These are phyloP conservation scores for Telopea speciosissima DNA, from an alignment of 177 flowering plant species.

Conservation along the genomic window DNA sequence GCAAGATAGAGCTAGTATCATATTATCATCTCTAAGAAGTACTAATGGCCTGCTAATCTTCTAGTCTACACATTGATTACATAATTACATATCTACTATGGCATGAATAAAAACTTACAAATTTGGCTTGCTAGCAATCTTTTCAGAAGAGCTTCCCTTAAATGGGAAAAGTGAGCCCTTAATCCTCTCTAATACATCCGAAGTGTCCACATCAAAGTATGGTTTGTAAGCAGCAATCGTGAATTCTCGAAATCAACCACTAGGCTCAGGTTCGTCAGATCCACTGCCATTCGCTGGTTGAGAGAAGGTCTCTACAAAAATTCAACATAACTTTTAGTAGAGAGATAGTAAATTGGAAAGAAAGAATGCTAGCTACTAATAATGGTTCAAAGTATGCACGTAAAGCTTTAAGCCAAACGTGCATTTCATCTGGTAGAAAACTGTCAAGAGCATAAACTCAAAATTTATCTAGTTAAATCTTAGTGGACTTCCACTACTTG, in stretches of 20 bases:
- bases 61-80: not conserved
- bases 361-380: not conserved
- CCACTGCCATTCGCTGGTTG: constrained; percentile 47
- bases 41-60: not conserved
- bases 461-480: too few species aligned
- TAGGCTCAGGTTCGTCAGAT: constrained; percentile 58
- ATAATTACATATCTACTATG: not conserved
- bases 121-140: constrained; percentile 73
- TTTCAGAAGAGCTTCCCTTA: constrained; percentile 77
- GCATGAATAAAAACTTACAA: constrained; percentile 47
- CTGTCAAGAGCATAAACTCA: too few species aligned
- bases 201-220: constrained; percentile 94
- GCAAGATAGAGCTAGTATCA: too few species aligned
- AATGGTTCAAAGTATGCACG: not conserved
- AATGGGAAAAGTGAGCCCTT: constrained; percentile 87
- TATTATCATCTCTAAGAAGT: not conserved
- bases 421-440: too few species aligned
- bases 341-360: not conserved
- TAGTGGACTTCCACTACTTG: too few species aligned
- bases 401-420: too few species aligned
- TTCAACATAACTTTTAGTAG: not conserved
- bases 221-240: constrained; percentile 73
- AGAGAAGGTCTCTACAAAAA: constrained; percentile 71
- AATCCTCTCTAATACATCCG: constrained; percentile 91
- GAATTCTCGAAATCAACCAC: constrained; percentile 77